Conservation (phyloP, 768 basidiomycete genomes). For the Panellus pusillus region DNA sequence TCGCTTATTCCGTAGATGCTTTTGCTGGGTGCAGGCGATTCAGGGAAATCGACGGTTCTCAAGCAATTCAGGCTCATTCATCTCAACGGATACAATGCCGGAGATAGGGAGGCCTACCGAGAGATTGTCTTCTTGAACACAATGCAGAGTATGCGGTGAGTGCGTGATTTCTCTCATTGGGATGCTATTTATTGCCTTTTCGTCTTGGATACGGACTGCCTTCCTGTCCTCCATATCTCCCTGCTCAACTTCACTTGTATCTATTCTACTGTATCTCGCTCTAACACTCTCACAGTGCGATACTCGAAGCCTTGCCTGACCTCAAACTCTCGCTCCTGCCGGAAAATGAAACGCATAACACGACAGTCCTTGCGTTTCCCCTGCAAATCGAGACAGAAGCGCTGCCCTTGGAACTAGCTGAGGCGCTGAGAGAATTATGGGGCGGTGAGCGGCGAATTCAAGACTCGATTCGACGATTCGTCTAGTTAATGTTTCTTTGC, state of each 20-base stretch:
- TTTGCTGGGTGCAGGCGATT: conserved; percentile 93
- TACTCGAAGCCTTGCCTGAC: conserved; percentile 88
- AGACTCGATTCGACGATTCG: background rate
- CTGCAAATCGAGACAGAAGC: conserved; percentile 76
- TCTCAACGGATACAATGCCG: conserved; percentile 82
- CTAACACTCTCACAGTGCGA: conserved; percentile 51
- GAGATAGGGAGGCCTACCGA: conserved; percentile 88
- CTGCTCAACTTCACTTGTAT: too few relatives aligned
- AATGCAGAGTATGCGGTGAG: conserved; percentile 89
- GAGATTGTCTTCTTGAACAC: conserved; percentile 95
- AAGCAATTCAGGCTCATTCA: conserved; percentile 98
- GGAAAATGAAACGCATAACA: conserved; percentile 62
- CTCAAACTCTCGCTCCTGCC: conserved; percentile 77
- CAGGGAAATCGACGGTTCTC: conserved; percentile 92
- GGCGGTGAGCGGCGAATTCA: background rate
- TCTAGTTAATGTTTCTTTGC: conserved; percentile 3
- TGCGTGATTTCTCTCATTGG: background rate
- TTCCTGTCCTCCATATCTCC: too few relatives aligned
- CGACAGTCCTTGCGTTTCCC: conserved; percentile 69
- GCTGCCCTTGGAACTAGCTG: conserved; percentile 70
- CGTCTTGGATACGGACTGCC: too few relatives aligned
- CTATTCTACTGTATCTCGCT: conserved; percentile 1
- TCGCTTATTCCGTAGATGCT: conserved; percentile 54
- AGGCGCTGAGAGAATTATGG: conserved; percentile 83
- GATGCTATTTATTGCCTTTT: too few relatives aligned